Evolutionary conservation across 371 early-diverging fungal species (phyloP), one percentile per base, ranked within the genome.

Genomic region (Circinella umbellata): DNA sequence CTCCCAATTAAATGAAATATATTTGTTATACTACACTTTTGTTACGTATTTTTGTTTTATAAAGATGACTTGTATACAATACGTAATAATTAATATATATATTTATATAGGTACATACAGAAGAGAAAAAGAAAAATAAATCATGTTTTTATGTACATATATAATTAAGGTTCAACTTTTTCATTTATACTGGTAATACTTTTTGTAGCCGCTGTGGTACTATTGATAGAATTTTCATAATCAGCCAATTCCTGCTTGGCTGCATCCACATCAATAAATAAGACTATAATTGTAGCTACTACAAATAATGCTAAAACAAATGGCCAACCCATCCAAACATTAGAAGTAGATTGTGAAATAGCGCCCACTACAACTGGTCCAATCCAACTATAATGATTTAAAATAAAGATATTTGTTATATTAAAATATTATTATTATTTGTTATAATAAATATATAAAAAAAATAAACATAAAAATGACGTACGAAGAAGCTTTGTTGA

Each of bases 351-450:
- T 53, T 80, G 71, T 1, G 86, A 82, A 27, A 89, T 86, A 2
- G 86, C 89, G 8, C 84, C 87, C 47, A 87, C 86, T 18, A 87
- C 76, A 42, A 86, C 84, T 13, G 89, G 89, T 20, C 89, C 89
- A 36, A 89, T 83, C 87, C 87, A 89, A 10, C 69, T 69, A 42
- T 17, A 47, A 47, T 9, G 3, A 47, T 15, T 3, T 13, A 35
- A 14, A 27, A 18, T 34, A 11, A 47, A 9, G 15, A 1, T 15
- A 47, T 47, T 47, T 47, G 3, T 15, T 3, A 15, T 47, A 47
- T 11, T 47, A 61, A 13, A 37, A 17, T 15, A 11, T 47, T 9
- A 47, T 47, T 14, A 8, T 3, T 61, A n/a, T 6, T 15, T 35
- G 17, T 61, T 47, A 11, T 47, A 11, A 1, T 20, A 47, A 17